These are phyloP conservation scores for Biscogniauxia sp. DNA, from an alignment of 2,329 filamentous ascomycete species.

Conservation along the genomic window DNA sequence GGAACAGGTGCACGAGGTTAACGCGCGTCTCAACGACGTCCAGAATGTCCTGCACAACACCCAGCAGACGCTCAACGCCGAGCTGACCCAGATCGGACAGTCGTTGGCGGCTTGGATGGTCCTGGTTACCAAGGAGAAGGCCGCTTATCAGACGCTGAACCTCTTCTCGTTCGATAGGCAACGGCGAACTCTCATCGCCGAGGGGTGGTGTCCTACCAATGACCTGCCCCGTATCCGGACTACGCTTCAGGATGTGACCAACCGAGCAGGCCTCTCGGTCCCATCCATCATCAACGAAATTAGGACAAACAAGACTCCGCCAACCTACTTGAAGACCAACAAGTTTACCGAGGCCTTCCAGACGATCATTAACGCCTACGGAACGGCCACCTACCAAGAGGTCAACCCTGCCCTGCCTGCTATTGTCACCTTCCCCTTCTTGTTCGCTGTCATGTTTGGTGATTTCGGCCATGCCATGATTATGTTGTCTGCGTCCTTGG, in stretches of 20 bases:
- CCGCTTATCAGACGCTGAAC: conserved; percentile 92
- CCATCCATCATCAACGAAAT: conserved; percentile 99
- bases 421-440: conserved; percentile 97
- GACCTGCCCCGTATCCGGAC: conserved; percentile 86
- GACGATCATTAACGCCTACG: conserved; percentile 98
- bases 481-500: conserved; percentile 77
- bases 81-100: conserved; percentile 89
- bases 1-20: conserved; percentile 97
- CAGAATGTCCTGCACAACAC: conserved; percentile 93
- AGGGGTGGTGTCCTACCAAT: conserved; percentile 95
- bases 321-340: conserved; percentile 97
- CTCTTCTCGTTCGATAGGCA: conserved; percentile 95
- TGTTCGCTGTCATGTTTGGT: conserved; percentile 99
- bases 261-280: conserved; percentile 91
- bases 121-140: conserved; percentile 96
- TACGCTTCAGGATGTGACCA: conserved; percentile 94
- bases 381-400: conserved; percentile 94
- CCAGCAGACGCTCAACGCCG: conserved; percentile 87
- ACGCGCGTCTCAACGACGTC: conserved; percentile 86
- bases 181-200: conserved; percentile 92
- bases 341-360: conserved; percentile 98
- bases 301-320: conserved; percentile 92
- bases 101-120: conserved; percentile 97
- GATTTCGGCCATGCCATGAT: conserved; percentile 92
- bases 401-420: conserved; percentile 95